Evolutionary conservation across 352 stramenopile species (phyloP).

Genomic region (Phytophthora palmivora): DNA sequence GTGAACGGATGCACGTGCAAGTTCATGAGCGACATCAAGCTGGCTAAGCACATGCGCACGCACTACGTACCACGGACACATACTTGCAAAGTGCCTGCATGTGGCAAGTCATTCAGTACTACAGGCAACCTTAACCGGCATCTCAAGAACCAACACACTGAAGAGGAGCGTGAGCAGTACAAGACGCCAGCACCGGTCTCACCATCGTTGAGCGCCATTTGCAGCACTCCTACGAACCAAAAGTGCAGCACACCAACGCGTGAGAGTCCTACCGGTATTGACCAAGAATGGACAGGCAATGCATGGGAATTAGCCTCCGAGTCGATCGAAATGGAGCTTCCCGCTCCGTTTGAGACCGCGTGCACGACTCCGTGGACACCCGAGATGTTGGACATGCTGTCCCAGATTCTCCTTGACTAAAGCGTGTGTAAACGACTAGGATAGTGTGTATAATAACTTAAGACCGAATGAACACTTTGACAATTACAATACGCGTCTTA

Average conservation of each 20-base stretch:
- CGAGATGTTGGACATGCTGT: conserved; percentile 51
- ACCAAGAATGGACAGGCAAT: conserved; percentile 35
- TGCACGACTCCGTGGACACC: conserved; percentile 46
- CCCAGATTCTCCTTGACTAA: conserved; percentile 45
- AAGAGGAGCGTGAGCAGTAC: conserved; percentile 32
- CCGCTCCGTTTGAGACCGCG: conserved; percentile 31
- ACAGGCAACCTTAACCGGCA: conserved; percentile 62
- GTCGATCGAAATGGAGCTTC: conserved; percentile 23
- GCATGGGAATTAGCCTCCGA: conserved; percentile 30
- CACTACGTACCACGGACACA: conserved; percentile 48
- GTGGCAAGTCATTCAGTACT: conserved; percentile 59
- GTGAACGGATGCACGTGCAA: conserved; percentile 34
- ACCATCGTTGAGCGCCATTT: conserved; percentile 18
- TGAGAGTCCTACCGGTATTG: conserved; percentile 43
- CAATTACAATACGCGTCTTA: neutral
- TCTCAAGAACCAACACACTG: conserved; percentile 51
- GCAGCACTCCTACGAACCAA: conserved; percentile 32
- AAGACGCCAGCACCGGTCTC: conserved; percentile 14
- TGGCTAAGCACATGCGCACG: conserved; percentile 52
- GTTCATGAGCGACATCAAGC: conserved; percentile 51
- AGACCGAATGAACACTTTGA: conserved; percentile 20
- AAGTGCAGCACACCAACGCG: conserved; percentile 24
- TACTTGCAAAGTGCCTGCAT: conserved; percentile 42
- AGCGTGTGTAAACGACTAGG: conserved; percentile 16
- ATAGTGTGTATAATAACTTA: conserved; percentile 42